Evolutionary conservation across 148 eudicot genomes (phyloP).

Genomic region (Linanthus parryae): DNA sequence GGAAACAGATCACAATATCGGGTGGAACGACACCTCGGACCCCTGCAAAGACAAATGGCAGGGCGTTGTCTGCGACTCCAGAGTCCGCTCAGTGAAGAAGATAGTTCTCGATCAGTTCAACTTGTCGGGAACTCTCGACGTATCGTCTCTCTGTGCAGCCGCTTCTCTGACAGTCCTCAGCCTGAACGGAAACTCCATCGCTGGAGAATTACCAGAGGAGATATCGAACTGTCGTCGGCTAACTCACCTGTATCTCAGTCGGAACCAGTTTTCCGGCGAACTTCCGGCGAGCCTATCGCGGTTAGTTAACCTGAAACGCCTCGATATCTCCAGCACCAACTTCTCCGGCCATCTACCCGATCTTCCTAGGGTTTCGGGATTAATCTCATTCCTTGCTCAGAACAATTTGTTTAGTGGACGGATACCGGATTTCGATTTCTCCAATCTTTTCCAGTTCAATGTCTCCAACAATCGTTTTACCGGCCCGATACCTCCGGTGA

Average conservation of each 20-base stretch:
- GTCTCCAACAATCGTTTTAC: conserved; percentile 32
- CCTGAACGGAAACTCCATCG: conserved; percentile 22
- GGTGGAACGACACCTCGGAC: conserved; percentile 15
- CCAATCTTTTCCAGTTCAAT: conserved; percentile 21
- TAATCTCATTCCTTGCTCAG: conserved; percentile 23
- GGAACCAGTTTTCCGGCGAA: conserved; percentile 25
- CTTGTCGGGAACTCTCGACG: conserved; percentile 24
- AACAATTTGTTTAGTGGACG: conserved; percentile 27
- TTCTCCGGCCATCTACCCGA: conserved; percentile 28
- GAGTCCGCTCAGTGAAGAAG: conserved; percentile 10
- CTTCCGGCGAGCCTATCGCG: conserved; percentile 20
- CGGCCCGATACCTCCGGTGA: conserved; percentile 31
- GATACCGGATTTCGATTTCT: conserved; percentile 25
- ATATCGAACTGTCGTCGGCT: conserved; percentile 28
- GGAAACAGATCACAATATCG: neutral
- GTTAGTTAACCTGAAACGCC: conserved; percentile 22
- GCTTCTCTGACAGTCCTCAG: conserved; percentile 17
- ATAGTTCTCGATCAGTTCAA: conserved; percentile 24
- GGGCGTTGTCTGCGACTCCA: conserved; percentile 5
- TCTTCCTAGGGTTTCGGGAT: conserved; percentile 20
- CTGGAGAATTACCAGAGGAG: conserved; percentile 24
- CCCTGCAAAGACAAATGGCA: conserved; percentile 7
- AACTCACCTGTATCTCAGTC: conserved; percentile 23
- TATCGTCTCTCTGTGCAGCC: conserved; percentile 22
- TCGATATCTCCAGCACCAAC: conserved; percentile 23